phyloP scores from a whole-genome alignment of 345 rosid genomes.

The Cardamine occulta region DNA sequence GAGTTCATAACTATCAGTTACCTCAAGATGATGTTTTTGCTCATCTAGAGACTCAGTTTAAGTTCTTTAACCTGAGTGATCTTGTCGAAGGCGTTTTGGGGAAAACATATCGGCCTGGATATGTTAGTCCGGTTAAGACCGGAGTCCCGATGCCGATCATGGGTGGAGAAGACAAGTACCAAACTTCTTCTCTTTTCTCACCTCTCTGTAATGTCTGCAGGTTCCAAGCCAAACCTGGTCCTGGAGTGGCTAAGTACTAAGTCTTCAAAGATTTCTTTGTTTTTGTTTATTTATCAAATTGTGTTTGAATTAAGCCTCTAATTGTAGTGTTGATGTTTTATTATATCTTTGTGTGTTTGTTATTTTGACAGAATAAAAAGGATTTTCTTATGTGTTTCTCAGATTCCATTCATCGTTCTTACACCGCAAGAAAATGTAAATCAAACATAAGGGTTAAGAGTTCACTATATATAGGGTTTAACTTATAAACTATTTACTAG shows the following conservation, averaged over 20 bases:
- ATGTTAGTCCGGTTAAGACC: slow-evolving; percentile 62
- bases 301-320: slow-evolving; percentile 23
- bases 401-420: not conserved
- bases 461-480: not conserved
- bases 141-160: slow-evolving; percentile 76
- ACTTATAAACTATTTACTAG: not conserved
- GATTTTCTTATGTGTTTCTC: slow-evolving; percentile 4
- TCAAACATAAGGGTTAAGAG: not conserved
- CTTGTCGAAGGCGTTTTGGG: slow-evolving; percentile 72
- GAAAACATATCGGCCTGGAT: slow-evolving; percentile 64
- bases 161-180: slow-evolving; percentile 75
- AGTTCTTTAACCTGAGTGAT: slow-evolving; percentile 52
- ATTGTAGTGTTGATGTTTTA: slow-evolving; percentile 16
- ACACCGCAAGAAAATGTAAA: slow-evolving; percentile 14
- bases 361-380: slow-evolving; percentile 21
- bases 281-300: not conserved
- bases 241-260: slow-evolving; percentile 37
- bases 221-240: slow-evolving; percentile 47
- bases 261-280: slow-evolving; percentile 2
- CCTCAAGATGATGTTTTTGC: slow-evolving; percentile 64
- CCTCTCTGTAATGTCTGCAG: slow-evolving; percentile 57
- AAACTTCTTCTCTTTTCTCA: slow-evolving; percentile 59
- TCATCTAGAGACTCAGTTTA: slow-evolving; percentile 74
- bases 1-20: slow-evolving; percentile 62
- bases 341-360: not conserved